These are phyloP conservation scores for Epichloe hybrida DNA, from an alignment of 2,329 filamentous ascomycete species.

Conservation along the genomic window DNA sequence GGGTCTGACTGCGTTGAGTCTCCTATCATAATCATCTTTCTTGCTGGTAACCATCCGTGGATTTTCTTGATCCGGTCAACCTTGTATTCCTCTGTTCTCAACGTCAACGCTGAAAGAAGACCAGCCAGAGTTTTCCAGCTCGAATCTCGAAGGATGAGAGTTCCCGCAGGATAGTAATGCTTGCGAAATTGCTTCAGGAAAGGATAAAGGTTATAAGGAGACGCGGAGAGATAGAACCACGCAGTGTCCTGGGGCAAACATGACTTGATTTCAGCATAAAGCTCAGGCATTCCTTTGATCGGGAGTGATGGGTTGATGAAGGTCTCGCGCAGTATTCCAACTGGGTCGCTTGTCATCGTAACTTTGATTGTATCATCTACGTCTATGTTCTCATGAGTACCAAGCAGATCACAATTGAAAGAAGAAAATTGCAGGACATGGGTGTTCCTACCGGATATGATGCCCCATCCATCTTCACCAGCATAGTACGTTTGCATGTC, in stretches of 20 bases:
- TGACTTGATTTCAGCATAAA: constrained; percentile 55
- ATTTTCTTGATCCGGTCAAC: constrained; percentile 66
- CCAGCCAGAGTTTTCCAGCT: constrained; percentile 77
- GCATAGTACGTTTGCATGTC: constrained; percentile 63
- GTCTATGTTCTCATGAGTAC: constrained; percentile 34
- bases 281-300: constrained; percentile 68
- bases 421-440: not conserved
- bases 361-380: constrained; percentile 94
- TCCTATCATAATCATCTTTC: constrained; percentile 72
- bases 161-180: constrained; percentile 59
- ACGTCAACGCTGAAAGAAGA: constrained; percentile 63
- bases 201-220: constrained; percentile 86
- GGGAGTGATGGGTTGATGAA: constrained; percentile 64
- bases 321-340: constrained; percentile 70
- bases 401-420: not conserved
- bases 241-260: constrained; percentile 45
- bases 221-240: constrained; percentile 90
- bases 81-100: constrained; percentile 79
- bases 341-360: constrained; percentile 66
- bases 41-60: constrained; percentile 61
- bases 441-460: constrained; percentile 52
- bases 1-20: constrained; percentile 89
- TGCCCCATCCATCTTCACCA: constrained; percentile 64
- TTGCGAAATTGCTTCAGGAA: constrained; percentile 67
- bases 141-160: constrained; percentile 71